Percentiles rank a stretch among this genome's conserved stretches.
These are phyloP conservation scores for Iberis amara DNA, from an alignment of 441 rosid species.

Conservation along the genomic window DNA sequence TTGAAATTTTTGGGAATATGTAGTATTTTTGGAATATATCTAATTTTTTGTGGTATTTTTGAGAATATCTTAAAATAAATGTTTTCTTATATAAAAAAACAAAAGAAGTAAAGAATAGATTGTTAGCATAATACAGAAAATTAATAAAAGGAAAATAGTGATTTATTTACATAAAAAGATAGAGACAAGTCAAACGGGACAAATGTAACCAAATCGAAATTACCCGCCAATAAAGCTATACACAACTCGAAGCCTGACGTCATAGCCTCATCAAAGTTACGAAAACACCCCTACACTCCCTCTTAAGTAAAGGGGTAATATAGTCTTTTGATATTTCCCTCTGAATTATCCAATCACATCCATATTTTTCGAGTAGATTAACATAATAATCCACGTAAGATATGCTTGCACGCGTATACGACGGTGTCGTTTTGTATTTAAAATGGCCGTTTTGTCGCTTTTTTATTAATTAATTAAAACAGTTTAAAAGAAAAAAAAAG, in stretches of 20 bases:
- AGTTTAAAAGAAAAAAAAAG: not conserved
- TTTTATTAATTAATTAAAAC: not conserved
- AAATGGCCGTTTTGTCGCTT: conserved; percentile 28
- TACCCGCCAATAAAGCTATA: not conserved
- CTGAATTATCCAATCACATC: conserved; percentile 2
- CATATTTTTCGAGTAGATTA: too few relatives aligned
- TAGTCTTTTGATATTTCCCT: conserved; percentile 16
- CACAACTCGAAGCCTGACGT: conserved; percentile 18
- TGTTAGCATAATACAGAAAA: too few relatives aligned
- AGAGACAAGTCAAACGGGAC: not conserved
- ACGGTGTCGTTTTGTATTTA: conserved; percentile 24
- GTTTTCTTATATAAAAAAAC: too few relatives aligned
- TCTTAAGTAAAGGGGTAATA: conserved; percentile 6
- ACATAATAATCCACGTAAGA: conserved; percentile 19
- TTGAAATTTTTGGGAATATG: too few relatives aligned
- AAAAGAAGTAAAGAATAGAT: too few relatives aligned
- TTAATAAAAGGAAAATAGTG: not conserved
- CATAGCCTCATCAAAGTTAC: conserved; percentile 11
- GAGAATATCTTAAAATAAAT: too few relatives aligned
- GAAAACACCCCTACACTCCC: conserved; percentile 17
- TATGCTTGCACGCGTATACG: conserved; percentile 29
- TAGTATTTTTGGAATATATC: too few relatives aligned
- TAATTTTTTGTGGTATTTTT: too few relatives aligned
- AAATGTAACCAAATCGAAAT: not conserved
- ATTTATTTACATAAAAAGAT: not conserved